A percentile compares a stretch with the other conserved stretches of the same genome.
phyloP scores from a whole-genome alignment of 2,329 filamentous ascomycete genomes.

The Epichloe hybrida region DNA sequence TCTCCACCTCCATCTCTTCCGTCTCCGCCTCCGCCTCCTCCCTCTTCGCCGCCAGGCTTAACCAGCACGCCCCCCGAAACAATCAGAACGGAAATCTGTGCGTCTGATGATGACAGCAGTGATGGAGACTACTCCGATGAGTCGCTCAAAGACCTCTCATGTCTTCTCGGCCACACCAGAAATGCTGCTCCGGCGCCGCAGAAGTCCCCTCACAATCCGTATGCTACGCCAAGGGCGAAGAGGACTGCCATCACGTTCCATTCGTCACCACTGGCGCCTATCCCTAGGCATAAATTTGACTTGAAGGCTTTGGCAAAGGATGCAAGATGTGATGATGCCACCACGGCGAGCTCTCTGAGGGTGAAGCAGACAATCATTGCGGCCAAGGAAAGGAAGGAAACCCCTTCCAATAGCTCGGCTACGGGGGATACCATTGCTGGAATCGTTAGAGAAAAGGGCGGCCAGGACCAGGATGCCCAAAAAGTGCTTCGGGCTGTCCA shows the following conservation, averaged over 20 bases:
- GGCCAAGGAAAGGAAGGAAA: constrained; percentile 5
- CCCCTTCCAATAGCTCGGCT: neutral
- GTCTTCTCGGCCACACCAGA: constrained; percentile 16
- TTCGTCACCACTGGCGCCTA: constrained; percentile 35
- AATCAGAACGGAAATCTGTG: constrained; percentile 37
- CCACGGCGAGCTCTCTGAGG: constrained; percentile 39
- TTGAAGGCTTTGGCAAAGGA: constrained; percentile 48
- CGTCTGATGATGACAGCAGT: constrained; percentile 57
- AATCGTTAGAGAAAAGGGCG: constrained; percentile 23
- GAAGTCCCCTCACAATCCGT: constrained; percentile 10
- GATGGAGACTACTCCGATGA: constrained; percentile 40
- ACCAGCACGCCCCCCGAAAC: constrained; percentile 14
- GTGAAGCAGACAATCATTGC: constrained; percentile 22
- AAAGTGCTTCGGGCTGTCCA: constrained; percentile 35
- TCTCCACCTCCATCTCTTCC: neutral
- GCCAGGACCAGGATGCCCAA: constrained; percentile 31
- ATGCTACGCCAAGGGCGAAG: constrained; percentile 34
- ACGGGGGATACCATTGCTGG: constrained; percentile 12
- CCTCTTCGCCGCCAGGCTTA: constrained; percentile 14
- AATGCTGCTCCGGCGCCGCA: constrained; percentile 4
- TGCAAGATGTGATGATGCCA: constrained; percentile 43
- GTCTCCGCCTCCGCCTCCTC: constrained; percentile 10
- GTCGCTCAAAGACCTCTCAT: constrained; percentile 40
- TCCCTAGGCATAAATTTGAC: constrained; percentile 48
- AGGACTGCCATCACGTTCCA: constrained; percentile 26